Percentiles rank a stretch among this genome's conserved stretches.
phyloP scores from a whole-genome alignment of 192 early-diverging fungal genomes.

The Borealophlyctis nickersoniae region DNA sequence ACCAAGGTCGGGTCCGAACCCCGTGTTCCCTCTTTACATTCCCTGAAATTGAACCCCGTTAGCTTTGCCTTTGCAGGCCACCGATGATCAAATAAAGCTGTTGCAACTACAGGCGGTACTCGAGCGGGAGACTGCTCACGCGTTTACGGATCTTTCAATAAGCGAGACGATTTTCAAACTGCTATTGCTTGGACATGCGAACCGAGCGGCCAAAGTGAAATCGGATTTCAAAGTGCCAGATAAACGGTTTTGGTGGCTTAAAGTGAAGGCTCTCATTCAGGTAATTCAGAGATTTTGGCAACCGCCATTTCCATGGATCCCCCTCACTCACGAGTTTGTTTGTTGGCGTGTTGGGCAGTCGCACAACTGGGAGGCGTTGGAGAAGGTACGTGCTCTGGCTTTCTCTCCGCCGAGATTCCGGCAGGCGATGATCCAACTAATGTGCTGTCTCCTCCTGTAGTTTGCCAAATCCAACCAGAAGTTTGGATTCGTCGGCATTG shows the following conservation, averaged over 20 bases:
- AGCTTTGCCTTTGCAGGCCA: conserved; percentile 44
- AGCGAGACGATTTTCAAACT: conserved; percentile 84
- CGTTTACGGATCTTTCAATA: conserved; percentile 70
- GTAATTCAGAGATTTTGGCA: conserved; percentile 1
- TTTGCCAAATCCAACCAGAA: conserved; percentile 31
- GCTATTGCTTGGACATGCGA: conserved; percentile 65
- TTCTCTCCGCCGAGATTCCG: background rate
- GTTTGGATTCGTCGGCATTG: conserved; percentile 27
- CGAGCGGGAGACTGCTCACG: conserved; percentile 66
- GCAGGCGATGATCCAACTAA: too few relatives aligned
- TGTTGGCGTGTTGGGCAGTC: background rate
- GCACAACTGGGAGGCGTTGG: conserved; percentile 84
- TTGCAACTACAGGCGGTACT: conserved; percentile 70
- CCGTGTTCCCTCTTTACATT: background rate
- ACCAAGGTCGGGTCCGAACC: conserved; percentile 48
- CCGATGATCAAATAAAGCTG: conserved; percentile 79
- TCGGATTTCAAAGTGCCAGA: conserved; percentile 87
- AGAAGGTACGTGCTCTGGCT: conserved; percentile 64
- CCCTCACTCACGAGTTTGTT: background rate
- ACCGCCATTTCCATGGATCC: background rate
- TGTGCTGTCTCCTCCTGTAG: too few relatives aligned
- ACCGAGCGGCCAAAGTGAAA: conserved; percentile 72
- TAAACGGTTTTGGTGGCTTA: conserved; percentile 85
- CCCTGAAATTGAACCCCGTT: background rate
- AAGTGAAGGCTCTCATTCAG: conserved; percentile 72